A percentile compares a stretch with the other conserved stretches of the same genome.
Conservation (phyloP, 2,329 filamentous ascomycete species). For the Paecilomyces fulvus region DNA sequence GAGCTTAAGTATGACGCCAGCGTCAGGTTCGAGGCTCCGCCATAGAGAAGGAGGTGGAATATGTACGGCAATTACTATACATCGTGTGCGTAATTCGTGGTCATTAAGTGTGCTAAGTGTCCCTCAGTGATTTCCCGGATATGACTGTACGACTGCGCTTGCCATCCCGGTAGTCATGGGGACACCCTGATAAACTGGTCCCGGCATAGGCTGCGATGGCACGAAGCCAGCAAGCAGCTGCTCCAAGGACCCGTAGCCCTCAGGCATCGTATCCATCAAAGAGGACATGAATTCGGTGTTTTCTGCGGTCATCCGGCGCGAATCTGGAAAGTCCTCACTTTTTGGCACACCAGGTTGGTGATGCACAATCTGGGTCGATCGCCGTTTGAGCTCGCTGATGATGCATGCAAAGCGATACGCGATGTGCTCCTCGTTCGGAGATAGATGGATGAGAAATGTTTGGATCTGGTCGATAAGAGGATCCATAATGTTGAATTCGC, state of each 20-base stretch:
- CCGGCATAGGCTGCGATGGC: neutral
- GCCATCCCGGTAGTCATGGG: neutral
- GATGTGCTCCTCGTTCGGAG: conserved; percentile 25
- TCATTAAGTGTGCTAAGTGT: neutral
- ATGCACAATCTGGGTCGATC: conserved; percentile 2
- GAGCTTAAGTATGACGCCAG: neutral
- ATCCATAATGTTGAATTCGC: conserved; percentile 24
- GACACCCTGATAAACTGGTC: neutral
- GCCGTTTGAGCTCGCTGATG: conserved; percentile 21
- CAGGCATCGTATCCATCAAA: conserved; percentile 1
- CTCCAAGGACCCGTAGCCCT: conserved; percentile 2
- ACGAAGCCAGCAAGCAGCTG: conserved; percentile 2
- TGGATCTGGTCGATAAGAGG: conserved; percentile 25
- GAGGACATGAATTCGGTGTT: conserved; percentile 1
- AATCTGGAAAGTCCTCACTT: neutral
- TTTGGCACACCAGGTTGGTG: neutral
- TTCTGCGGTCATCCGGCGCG: neutral
- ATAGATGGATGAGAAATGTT: conserved; percentile 23
- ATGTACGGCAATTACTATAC: neutral
- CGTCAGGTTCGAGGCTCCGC: neutral
- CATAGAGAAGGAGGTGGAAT: neutral
- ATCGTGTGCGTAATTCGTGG: neutral
- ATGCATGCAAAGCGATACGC: conserved; percentile 25
- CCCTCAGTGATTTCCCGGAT: neutral
- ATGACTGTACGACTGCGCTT: neutral